A percentile compares a stretch with the other conserved stretches of the same genome.
phyloP scores from a whole-genome alignment of 768 basidiomycete species.

The Macrocybe gigantea region DNA sequence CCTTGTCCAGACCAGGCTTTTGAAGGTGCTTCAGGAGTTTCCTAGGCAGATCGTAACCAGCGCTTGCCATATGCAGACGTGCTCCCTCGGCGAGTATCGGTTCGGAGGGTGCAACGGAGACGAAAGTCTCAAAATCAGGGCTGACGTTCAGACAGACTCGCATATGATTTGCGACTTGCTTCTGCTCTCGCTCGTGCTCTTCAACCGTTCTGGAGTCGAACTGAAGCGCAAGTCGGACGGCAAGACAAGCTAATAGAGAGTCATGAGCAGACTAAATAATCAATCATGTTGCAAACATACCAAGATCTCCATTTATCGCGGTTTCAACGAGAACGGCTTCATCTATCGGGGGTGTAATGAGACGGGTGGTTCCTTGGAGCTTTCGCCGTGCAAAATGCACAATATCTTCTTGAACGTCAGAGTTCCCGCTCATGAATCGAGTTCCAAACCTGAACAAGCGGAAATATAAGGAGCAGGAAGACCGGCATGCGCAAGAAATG shows the following conservation, averaged over 20 bases:
- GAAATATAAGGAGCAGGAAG: background rate
- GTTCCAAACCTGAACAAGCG: background rate
- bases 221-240: conserved; percentile 6
- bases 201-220: conserved; percentile 2
- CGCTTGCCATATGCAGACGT: background rate
- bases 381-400: no score
- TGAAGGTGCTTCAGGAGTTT: background rate
- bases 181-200: background rate
- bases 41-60: no score
- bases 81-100: conserved; percentile 13
- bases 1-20: conserved; percentile 7
- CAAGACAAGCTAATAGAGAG: conserved; percentile 1
- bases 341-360: no score
- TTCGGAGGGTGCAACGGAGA: conserved; percentile 13
- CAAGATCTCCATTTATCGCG: no score
- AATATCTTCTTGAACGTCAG: no score
- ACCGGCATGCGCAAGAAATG: background rate
- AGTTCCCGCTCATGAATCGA: no score
- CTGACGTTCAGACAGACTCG: conserved; percentile 1
- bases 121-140: no score
- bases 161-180: conserved; percentile 6
- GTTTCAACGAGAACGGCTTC: no score
- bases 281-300: no score
- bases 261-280: no score
- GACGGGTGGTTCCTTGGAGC: no score